A percentile compares a stretch with the other conserved stretches of the same genome.
These are phyloP conservation scores for Salix purpurea DNA, from an alignment of 345 rosid genomes.

Conservation along the genomic window DNA sequence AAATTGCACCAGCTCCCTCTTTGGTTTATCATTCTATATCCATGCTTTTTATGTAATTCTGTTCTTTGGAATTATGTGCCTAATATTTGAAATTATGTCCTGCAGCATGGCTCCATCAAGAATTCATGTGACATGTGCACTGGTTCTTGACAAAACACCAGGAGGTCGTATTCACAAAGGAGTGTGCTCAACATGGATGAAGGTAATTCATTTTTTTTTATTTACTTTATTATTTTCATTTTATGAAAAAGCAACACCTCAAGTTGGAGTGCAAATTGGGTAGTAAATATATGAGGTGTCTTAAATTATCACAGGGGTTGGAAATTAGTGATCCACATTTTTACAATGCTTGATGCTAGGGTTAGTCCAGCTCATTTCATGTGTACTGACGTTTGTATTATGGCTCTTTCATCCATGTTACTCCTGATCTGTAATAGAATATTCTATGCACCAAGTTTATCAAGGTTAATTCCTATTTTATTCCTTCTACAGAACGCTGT, in stretches of 20 bases:
- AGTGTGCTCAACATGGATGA: constrained; percentile 97
- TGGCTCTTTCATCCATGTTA: background rate
- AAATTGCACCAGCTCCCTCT: background rate
- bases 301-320: background rate
- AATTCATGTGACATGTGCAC: constrained; percentile 90
- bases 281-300: background rate
- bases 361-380: background rate
- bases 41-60: background rate
- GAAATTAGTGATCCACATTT: background rate
- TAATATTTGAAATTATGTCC: constrained; percentile 10
- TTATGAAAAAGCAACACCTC: background rate
- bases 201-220: constrained; percentile 29
- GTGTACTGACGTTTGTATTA: background rate
- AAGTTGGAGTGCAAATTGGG: background rate
- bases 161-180: constrained; percentile 86
- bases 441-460: background rate
- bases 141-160: constrained; percentile 79
- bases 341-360: background rate
- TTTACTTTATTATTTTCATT: background rate
- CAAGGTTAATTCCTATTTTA: background rate
- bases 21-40: background rate
- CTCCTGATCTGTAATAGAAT: background rate
- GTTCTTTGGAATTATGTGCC: background rate
- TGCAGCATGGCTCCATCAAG: constrained; percentile 61
- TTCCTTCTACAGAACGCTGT: constrained; percentile 49